Conservation (phyloP, 495 filamentous ascomycete species). For the Lophiotrema nucula region DNA sequence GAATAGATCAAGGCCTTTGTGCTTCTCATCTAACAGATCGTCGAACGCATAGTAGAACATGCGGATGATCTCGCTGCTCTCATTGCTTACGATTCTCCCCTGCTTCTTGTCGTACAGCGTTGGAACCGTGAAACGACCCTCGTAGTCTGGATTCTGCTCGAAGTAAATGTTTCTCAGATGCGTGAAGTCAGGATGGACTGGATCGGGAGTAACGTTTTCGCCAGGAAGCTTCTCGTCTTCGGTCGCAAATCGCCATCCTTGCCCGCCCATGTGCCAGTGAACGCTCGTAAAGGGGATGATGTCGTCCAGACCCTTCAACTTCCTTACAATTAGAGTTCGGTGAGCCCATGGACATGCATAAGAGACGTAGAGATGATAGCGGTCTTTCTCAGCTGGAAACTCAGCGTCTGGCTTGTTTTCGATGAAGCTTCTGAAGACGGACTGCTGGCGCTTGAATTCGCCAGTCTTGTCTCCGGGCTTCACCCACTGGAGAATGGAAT, state of each 20-base stretch:
- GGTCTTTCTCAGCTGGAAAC: conserved; percentile 65
- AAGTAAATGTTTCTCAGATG: conserved; percentile 73
- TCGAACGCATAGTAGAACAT: conserved; percentile 78
- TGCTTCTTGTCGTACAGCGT: conserved; percentile 73
- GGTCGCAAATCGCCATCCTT: conserved; percentile 45
- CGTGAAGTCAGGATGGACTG: conserved; percentile 58
- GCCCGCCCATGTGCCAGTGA: conserved; percentile 61
- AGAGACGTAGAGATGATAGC: conserved; percentile 72
- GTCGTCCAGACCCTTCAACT: conserved; percentile 67
- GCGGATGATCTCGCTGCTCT: conserved; percentile 80
- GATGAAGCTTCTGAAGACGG: conserved; percentile 46
- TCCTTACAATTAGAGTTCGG: conserved; percentile 63
- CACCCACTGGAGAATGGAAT: conserved; percentile 78
- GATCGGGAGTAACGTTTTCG: conserved; percentile 58
- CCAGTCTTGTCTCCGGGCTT: conserved; percentile 68
- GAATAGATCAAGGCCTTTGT: conserved; percentile 62
- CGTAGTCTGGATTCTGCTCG: conserved; percentile 63
- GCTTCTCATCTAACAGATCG: conserved; percentile 59
- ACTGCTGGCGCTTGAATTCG: conserved; percentile 74
- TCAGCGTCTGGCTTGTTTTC: conserved; percentile 56
- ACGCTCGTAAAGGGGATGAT: conserved; percentile 64
- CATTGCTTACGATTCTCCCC: conserved; percentile 76
- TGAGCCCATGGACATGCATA: conserved; percentile 73
- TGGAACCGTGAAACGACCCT: conserved; percentile 76
- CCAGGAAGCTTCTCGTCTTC: conserved; percentile 46